Conservation (phyloP, 2,329 filamentous ascomycete genomes). For the Nothophoma quercina region DNA sequence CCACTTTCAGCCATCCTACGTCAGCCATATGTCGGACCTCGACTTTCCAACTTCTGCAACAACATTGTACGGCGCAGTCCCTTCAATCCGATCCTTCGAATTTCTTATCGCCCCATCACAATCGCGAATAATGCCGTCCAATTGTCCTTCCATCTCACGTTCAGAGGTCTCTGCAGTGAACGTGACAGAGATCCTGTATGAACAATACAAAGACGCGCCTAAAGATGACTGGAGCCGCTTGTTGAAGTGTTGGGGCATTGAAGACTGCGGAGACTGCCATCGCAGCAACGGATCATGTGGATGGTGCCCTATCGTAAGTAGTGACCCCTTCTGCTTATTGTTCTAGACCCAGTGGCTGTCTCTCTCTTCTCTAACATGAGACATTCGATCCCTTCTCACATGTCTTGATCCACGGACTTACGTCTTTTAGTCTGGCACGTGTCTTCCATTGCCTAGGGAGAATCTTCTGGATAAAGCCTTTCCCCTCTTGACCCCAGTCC, state of each 20-base stretch:
- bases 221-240: slow-evolving; percentile 43
- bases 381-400: background rate
- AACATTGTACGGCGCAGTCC: slow-evolving; percentile 5
- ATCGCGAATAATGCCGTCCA: slow-evolving; percentile 12
- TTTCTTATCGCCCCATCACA: background rate
- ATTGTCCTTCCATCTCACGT: slow-evolving; percentile 23
- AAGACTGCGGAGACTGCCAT: slow-evolving; percentile 49
- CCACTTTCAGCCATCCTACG: slow-evolving; percentile 16
- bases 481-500: slow-evolving; percentile 51
- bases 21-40: slow-evolving; percentile 11
- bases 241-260: slow-evolving; percentile 45
- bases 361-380: too few relatives aligned
- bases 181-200: slow-evolving; percentile 32
- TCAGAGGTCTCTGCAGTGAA: slow-evolving; percentile 21
- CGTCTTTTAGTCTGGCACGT: slow-evolving; percentile 48
- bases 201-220: slow-evolving; percentile 37
- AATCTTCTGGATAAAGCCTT: slow-evolving; percentile 46
- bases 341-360: too few relatives aligned
- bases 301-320: slow-evolving; percentile 55
- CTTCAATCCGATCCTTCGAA: background rate
- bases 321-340: background rate
- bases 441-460: slow-evolving; percentile 52
- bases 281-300: slow-evolving; percentile 49
- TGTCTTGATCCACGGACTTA: background rate
- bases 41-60: background rate